phyloP scores from a whole-genome alignment of 2,329 filamentous ascomycete genomes.

The Sclerotiophoma versabilis region DNA sequence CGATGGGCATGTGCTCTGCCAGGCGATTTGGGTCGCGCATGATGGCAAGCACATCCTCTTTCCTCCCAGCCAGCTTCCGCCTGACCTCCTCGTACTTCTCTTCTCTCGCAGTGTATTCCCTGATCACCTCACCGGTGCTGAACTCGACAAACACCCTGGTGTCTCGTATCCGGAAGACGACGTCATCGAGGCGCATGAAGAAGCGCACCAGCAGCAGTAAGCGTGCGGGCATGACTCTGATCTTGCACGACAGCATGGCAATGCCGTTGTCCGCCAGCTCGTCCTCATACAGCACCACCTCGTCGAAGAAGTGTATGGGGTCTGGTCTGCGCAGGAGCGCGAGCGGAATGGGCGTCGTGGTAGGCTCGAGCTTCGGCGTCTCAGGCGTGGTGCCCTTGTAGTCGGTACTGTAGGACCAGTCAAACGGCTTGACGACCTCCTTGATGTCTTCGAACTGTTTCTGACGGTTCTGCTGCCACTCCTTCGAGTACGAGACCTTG shows the following conservation, averaged over 20 bases:
- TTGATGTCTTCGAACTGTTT: slow-evolving; percentile 86
- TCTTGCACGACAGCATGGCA: slow-evolving; percentile 85
- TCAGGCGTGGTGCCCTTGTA: slow-evolving; percentile 78
- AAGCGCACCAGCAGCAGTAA: slow-evolving; percentile 85
- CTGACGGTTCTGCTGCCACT: slow-evolving; percentile 81
- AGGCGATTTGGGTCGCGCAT: slow-evolving; percentile 82
- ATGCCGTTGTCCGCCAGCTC: slow-evolving; percentile 98
- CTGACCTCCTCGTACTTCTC: slow-evolving; percentile 79
- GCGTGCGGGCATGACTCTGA: slow-evolving; percentile 88
- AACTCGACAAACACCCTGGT: slow-evolving; percentile 95
- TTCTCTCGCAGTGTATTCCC: slow-evolving; percentile 92
- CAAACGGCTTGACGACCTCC: slow-evolving; percentile 93
- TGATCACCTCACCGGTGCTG: slow-evolving; percentile 75
- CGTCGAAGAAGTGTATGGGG: slow-evolving; percentile 95
- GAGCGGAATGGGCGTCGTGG: slow-evolving; percentile 73
- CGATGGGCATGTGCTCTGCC: slow-evolving; percentile 63
- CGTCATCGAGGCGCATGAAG: slow-evolving; percentile 92
- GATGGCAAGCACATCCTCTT: slow-evolving; percentile 75
- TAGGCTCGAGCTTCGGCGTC: slow-evolving; percentile 51
- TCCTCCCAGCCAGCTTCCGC: slow-evolving; percentile 61
- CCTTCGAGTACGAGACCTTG: slow-evolving; percentile 88
- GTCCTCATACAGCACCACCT: slow-evolving; percentile 95
- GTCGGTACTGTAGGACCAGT: slow-evolving; percentile 95
- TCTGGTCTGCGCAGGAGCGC: slow-evolving; percentile 87
- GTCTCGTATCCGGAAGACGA: slow-evolving; percentile 85